phyloP scores from a whole-genome alignment of 768 basidiomycete species.

The Pilatotrama ljubarskyi region DNA sequence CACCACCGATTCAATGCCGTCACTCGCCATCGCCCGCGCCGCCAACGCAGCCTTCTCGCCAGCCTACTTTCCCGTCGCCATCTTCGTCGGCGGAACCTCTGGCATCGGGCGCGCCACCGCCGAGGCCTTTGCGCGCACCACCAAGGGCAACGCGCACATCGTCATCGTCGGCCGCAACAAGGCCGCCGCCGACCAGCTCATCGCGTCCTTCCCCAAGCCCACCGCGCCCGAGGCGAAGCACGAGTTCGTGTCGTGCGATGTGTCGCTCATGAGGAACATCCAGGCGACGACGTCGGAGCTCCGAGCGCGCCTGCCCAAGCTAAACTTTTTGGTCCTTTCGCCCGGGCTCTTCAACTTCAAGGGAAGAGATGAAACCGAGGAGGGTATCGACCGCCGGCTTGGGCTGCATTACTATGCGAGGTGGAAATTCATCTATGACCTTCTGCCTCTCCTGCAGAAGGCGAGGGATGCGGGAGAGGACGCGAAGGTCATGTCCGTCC shows the following conservation, averaged over 20 bases:
- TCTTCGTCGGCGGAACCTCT: slow-evolving; percentile 37
- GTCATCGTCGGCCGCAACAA: slow-evolving; percentile 54
- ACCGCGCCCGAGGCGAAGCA: slow-evolving; percentile 26
- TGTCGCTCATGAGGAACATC: slow-evolving; percentile 52
- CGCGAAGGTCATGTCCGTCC: slow-evolving; percentile 48
- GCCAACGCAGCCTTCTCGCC: slow-evolving; percentile 24
- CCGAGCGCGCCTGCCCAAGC: slow-evolving; percentile 37
- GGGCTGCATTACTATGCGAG: slow-evolving; percentile 53
- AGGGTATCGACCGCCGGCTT: slow-evolving; percentile 46
- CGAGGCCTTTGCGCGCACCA: slow-evolving; percentile 43
- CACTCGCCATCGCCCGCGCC: slow-evolving; percentile 18
- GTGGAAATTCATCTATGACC: slow-evolving; percentile 49
- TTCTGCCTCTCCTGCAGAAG: slow-evolving; percentile 44
- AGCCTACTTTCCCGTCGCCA: slow-evolving; percentile 29
- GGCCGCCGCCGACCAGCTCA: slow-evolving; percentile 45
- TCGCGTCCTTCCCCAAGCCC: slow-evolving; percentile 43
- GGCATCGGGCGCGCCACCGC: slow-evolving; percentile 47
- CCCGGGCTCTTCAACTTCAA: slow-evolving; percentile 42
- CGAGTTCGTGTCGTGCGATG: slow-evolving; percentile 57
- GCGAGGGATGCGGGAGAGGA: slow-evolving; percentile 50
- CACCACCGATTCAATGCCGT: slow-evolving; percentile 10
- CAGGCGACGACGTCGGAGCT: slow-evolving; percentile 37
- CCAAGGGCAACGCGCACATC: slow-evolving; percentile 51
- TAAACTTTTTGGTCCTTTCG: slow-evolving; percentile 55
- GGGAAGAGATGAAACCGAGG: slow-evolving; percentile 44